Percentiles rank a stretch among this genome's conserved stretches.
Evolutionary conservation across 768 basidiomycete species (phyloP).

Genomic region (Podaxis mareebaensis): DNA sequence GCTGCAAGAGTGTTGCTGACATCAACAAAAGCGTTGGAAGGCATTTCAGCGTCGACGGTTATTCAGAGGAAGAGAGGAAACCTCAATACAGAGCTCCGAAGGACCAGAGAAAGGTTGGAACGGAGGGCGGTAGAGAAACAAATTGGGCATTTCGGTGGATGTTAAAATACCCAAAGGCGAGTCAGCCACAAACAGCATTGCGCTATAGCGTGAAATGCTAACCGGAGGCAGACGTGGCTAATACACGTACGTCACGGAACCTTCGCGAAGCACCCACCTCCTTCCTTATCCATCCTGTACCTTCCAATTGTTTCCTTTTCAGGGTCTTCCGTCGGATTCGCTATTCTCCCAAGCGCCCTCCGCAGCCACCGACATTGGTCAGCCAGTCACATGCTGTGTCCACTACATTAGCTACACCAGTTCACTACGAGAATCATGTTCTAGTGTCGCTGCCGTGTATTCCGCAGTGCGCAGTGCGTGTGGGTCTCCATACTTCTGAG

Average conservation of each 20-base stretch:
- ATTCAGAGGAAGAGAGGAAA: neutral
- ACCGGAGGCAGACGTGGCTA: slow-evolving; percentile 15
- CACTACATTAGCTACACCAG: neutral
- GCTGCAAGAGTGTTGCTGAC: neutral
- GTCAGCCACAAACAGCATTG: neutral
- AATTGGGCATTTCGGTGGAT: neutral
- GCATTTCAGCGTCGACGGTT: neutral
- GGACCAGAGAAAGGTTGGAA: neutral
- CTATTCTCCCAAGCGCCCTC: neutral
- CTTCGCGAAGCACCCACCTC: slow-evolving; percentile 2
- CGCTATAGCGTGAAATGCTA: neutral
- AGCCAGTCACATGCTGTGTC: neutral
- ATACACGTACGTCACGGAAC: slow-evolving; percentile 3
- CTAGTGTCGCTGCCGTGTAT: neutral
- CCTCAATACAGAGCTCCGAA: neutral
- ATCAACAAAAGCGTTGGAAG: neutral
- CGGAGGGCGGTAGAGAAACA: neutral
- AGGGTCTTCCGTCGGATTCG: neutral
- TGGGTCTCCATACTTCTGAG: neutral
- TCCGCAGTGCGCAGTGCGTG: neutral
- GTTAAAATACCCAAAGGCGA: neutral
- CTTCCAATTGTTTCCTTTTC: neutral
- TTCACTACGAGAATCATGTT: neutral
- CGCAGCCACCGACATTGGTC: neutral
- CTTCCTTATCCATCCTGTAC: neutral